Evolutionary conservation across 2,329 filamentous ascomycete species (phyloP).

Genomic region (Lachnellula willkommii): DNA sequence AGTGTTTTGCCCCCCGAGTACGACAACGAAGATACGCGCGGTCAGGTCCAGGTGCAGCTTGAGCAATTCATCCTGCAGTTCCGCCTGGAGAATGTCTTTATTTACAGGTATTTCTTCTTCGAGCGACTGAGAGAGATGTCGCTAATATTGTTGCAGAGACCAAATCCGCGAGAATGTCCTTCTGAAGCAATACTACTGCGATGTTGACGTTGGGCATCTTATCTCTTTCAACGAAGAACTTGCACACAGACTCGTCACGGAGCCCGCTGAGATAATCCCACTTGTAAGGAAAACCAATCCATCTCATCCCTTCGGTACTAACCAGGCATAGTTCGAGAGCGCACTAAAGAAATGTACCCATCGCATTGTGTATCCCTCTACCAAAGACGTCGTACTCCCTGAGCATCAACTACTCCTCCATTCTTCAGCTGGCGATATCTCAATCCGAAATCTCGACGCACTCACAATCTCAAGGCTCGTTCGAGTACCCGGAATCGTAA

Average conservation of each 20-base stretch:
- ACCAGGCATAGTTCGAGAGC: slow-evolving; percentile 67
- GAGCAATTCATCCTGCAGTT: slow-evolving; percentile 92
- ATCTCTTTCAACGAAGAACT: slow-evolving; percentile 96
- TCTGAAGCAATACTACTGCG: slow-evolving; percentile 90
- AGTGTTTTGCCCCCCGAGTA: slow-evolving; percentile 69
- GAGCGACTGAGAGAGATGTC: background rate
- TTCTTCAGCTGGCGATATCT: slow-evolving; percentile 83
- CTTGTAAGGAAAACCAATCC: slow-evolving; percentile 53
- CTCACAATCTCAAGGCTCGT: slow-evolving; percentile 92
- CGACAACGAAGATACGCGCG: slow-evolving; percentile 58
- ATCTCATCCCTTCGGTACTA: background rate
- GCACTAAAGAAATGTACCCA: slow-evolving; percentile 89
- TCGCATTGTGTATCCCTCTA: slow-evolving; percentile 81
- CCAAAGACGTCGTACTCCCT: slow-evolving; percentile 62
- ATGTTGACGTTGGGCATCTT: slow-evolving; percentile 90
- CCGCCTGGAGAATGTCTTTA: slow-evolving; percentile 86
- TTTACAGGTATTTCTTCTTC: slow-evolving; percentile 68
- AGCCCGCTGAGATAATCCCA: slow-evolving; percentile 88
- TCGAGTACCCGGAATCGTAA: slow-evolving; percentile 93
- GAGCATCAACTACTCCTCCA: slow-evolving; percentile 93
- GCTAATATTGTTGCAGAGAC: slow-evolving; percentile 57
- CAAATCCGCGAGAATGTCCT: slow-evolving; percentile 93
- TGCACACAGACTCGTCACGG: slow-evolving; percentile 80
- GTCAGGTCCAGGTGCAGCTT: slow-evolving; percentile 71
- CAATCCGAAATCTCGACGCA: slow-evolving; percentile 90